phyloP scores from a whole-genome alignment of 1,139 yeast genomes.

The Zygoascus meyerae region DNA sequence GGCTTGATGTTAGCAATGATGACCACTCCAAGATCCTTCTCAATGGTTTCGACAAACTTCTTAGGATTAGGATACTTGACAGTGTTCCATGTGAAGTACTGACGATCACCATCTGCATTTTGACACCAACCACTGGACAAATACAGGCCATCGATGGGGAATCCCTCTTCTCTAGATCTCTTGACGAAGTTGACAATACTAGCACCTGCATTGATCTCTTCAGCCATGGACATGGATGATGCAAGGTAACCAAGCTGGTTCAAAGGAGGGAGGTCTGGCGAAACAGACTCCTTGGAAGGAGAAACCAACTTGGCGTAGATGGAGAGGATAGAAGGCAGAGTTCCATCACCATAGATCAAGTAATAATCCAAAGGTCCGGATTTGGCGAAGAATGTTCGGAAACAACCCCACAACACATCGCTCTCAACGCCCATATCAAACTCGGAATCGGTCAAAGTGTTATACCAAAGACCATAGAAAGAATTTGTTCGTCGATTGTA shows the following conservation, averaged over 20 bases:
- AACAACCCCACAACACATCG: constrained; percentile 13
- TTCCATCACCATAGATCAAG: constrained; percentile 14
- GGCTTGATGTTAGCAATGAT: constrained; percentile 13
- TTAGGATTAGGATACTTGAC: constrained; percentile 11
- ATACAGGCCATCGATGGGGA: constrained; percentile 14
- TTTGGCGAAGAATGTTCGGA: constrained; percentile 11
- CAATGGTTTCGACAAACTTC: constrained; percentile 10
- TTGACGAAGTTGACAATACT: constrained; percentile 10
- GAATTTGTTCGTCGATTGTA: constrained; percentile 10
- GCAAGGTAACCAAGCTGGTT: constrained; percentile 12
- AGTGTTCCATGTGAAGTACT: constrained; percentile 11
- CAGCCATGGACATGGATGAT: constrained; percentile 12
- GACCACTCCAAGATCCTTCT: constrained; percentile 12
- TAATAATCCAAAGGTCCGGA: constrained; percentile 13
- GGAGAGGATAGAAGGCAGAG: constrained; percentile 9
- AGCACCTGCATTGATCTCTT: constrained; percentile 11
- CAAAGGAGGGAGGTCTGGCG: constrained; percentile 12
- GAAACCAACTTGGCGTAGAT: constrained; percentile 11
- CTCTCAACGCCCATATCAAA: constrained; percentile 14
- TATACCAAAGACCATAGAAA: constrained; percentile 14
- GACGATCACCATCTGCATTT: constrained; percentile 10
- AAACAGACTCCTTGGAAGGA: constrained; percentile 8
- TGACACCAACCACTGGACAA: constrained; percentile 14
- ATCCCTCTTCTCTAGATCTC: constrained; percentile 7
- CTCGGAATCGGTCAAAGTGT: constrained; percentile 12